A percentile compares a stretch with the other conserved stretches of the same genome.
phyloP scores from a whole-genome alignment of 352 stramenopile genomes.

The Globisporangium takayamanum region DNA sequence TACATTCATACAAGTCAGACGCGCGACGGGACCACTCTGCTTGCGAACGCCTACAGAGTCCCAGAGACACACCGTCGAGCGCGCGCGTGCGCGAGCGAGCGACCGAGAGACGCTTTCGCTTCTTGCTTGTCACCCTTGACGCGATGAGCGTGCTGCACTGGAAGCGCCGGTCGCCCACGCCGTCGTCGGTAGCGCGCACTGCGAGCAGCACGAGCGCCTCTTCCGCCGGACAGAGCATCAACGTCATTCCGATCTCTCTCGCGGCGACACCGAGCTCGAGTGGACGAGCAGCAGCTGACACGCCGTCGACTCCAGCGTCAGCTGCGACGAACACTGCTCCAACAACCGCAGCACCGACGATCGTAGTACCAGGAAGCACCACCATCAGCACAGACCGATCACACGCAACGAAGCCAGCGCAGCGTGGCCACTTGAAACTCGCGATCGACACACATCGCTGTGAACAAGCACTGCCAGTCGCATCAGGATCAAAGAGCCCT shows the following conservation, averaged over 20 bases:
- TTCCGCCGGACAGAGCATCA: background rate
- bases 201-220: background rate
- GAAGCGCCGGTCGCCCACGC: conserved; percentile 1
- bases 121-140: too few relatives aligned
- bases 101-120: background rate
- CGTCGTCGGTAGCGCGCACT: background rate
- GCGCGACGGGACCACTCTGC: too few relatives aligned
- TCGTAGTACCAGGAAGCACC: background rate
- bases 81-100: background rate
- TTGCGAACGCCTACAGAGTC: too few relatives aligned
- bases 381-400: background rate
- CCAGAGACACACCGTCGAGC: too few relatives aligned
- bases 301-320: too few relatives aligned
- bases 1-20: too few relatives aligned
- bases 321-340: background rate
- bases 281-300: background rate
- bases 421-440: background rate
- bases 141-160: conserved; percentile 6
- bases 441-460: background rate
- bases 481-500: background rate
- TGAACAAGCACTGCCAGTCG: background rate
- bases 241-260: background rate
- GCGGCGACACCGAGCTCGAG: background rate
- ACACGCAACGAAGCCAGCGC: background rate
- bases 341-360: too few relatives aligned